Percentiles rank a stretch among this genome's conserved stretches.
Evolutionary conservation across 352 stramenopile species (phyloP).

Genomic region (Aphanomyces astaci): DNA sequence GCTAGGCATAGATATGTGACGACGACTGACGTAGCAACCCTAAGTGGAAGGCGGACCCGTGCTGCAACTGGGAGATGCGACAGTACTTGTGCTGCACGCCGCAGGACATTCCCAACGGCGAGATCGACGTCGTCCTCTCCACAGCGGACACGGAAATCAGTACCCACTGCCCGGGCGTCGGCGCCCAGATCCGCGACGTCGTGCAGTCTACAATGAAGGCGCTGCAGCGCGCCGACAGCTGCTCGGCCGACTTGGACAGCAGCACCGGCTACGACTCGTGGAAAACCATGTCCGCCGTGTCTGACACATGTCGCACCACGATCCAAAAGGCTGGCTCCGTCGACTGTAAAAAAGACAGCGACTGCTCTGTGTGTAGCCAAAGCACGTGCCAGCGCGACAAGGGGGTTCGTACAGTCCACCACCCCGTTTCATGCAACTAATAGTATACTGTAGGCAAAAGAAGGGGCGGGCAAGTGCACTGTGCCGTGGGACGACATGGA

Average conservation of each 20-base stretch:
- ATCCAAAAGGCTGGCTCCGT: neutral
- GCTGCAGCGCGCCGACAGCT: neutral
- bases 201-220: slow-evolving; percentile 1
- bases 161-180: neutral
- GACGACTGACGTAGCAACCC: neutral
- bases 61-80: neutral
- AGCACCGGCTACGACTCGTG: slow-evolving; percentile 1
- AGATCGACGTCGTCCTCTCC: neutral
- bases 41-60: neutral
- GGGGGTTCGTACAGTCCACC: neutral
- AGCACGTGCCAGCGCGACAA: neutral
- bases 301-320: neutral
- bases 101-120: neutral
- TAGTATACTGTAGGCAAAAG: neutral
- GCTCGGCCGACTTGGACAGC: neutral
- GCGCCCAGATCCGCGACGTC: neutral
- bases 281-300: neutral
- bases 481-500: slow-evolving; percentile 12
- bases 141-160: neutral
- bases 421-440: neutral
- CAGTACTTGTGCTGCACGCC: slow-evolving; percentile 1
- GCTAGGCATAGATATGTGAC: neutral
- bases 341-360: slow-evolving; percentile 1
- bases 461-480: neutral
- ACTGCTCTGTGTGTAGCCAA: slow-evolving; percentile 1